Base-by-base conservation (phyloP, 73 alveolate species). In the Symbiodinium pilosum region DNA sequence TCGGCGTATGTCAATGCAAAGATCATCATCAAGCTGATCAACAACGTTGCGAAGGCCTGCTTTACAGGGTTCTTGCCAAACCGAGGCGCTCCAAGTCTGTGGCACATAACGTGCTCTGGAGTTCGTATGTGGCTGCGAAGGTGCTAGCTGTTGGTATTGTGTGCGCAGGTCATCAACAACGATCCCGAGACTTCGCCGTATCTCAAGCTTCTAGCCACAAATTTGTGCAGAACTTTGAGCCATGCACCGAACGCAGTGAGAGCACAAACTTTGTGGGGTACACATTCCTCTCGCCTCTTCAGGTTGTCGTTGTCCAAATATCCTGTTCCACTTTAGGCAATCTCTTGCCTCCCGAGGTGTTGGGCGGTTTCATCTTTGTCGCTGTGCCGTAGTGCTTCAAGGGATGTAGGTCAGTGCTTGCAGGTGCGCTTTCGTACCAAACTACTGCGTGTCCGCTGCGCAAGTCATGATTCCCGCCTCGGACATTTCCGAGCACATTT, bases 381-480 rank as follows among this genome's bases (percentile, higher is more conserved):
- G n/a, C n/a, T n/a, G n/a, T n/a, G n/a, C n/a, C n/a, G n/a, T n/a
- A n/a, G n/a, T n/a, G n/a, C n/a, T n/a, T n/a, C n/a, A n/a, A n/a
- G n/a, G n/a, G n/a, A n/a, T n/a, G n/a, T n/a, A n/a, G n/a, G n/a
- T n/a, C n/a, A n/a, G 44, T 21, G 21, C 52, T 14, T 68, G 7
- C 24, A 89, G 96, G 99, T 93, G 99, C 32, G 99, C 93, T 83
- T 99, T 99, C 99, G 88, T 99, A 94, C 99, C 99, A 43, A 99
- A 99, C 99, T 99, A 99, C 99, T 98, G 99, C 99, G 99, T 99
- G 32, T 99, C 99, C 36, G 99, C 99, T 36, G 99, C 99, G 14
- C 99, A 99, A 98, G 98, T 64, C 95, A 99, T 99, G 93, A 99
- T 99, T 94, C 99, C 99, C 36, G 99, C 99, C n/a, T 99, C 99